phyloP scores from a whole-genome alignment of 176 grass and related monocot species.

The Echinochloa phyllopogon region DNA sequence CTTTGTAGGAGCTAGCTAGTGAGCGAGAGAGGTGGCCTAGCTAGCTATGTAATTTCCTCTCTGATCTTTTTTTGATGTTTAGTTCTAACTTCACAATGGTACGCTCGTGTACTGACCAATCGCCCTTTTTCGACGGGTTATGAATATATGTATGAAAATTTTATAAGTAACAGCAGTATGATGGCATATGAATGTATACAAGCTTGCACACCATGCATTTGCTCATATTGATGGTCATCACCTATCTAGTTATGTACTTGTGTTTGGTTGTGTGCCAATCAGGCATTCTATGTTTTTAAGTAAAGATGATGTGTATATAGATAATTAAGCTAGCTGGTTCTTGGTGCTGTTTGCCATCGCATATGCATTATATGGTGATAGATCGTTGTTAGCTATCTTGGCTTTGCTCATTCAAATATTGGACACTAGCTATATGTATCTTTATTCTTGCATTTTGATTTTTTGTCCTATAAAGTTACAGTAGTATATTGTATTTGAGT shows the following conservation, averaged over 20 bases:
- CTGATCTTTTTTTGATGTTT: neutral
- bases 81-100: neutral
- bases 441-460: neutral
- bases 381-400: too few species aligned
- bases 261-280: neutral
- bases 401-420: too few species aligned
- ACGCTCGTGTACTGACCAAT: neutral
- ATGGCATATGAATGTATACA: neutral
- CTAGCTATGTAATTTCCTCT: neutral
- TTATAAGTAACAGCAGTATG: neutral
- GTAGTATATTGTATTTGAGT: neutral
- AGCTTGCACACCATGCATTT: neutral
- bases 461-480: neutral
- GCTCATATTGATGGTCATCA: neutral
- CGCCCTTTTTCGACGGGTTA: neutral
- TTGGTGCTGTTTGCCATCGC: neutral
- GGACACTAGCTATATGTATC: too few species aligned
- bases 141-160: neutral
- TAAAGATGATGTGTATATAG: neutral
- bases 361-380: too few species aligned
- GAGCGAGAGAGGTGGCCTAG: conserved; percentile 1
- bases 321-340: neutral
- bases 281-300: neutral
- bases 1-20: neutral
- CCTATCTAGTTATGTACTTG: neutral